phyloP scores from a whole-genome alignment of 225 moss, liverwort and hornwort genomes.

The Polytrichum formosum region DNA sequence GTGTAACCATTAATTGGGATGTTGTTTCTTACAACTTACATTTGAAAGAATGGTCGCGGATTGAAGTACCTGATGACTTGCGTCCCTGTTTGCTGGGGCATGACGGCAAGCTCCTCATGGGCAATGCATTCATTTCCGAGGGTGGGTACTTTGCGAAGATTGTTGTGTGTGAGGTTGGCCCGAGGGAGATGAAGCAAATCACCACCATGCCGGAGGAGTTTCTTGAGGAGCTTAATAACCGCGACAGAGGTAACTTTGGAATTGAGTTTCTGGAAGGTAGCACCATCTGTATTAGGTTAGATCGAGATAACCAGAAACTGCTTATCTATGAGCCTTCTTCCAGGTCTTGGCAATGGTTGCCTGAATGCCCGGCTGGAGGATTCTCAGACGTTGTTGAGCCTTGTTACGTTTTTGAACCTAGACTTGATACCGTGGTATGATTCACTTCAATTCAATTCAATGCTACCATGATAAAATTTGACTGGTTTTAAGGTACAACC shows the following conservation, averaged over 20 bases:
- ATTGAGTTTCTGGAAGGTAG: slow-evolving; percentile 10
- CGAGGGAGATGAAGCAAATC: slow-evolving; percentile 2
- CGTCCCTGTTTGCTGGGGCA: slow-evolving; percentile 7
- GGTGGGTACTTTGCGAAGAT: background rate
- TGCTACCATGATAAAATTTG: background rate
- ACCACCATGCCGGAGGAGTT: background rate
- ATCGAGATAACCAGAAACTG: background rate
- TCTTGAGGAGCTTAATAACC: background rate
- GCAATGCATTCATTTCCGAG: slow-evolving; percentile 9
- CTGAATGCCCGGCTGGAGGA: slow-evolving; percentile 5
- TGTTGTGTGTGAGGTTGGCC: background rate
- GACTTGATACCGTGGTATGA: background rate
- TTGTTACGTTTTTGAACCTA: slow-evolving; percentile 6
- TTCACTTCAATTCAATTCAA: no score
- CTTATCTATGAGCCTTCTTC: slow-evolving; percentile 4
- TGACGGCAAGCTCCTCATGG: slow-evolving; percentile 4
- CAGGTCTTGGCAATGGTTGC: slow-evolving; percentile 7
- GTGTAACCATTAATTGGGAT: slow-evolving; percentile 11
- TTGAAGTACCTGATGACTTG: slow-evolving; percentile 12
- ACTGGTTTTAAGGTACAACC: no score
- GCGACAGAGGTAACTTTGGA: slow-evolving; percentile 1
- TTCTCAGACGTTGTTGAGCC: slow-evolving; percentile 7
- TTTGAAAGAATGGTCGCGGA: slow-evolving; percentile 8
- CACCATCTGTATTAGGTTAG: slow-evolving; percentile 5
- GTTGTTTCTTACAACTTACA: slow-evolving; percentile 7